Base-by-base conservation (phyloP, 805 yeast genomes). In the Allodekkera sacchari region DNA sequence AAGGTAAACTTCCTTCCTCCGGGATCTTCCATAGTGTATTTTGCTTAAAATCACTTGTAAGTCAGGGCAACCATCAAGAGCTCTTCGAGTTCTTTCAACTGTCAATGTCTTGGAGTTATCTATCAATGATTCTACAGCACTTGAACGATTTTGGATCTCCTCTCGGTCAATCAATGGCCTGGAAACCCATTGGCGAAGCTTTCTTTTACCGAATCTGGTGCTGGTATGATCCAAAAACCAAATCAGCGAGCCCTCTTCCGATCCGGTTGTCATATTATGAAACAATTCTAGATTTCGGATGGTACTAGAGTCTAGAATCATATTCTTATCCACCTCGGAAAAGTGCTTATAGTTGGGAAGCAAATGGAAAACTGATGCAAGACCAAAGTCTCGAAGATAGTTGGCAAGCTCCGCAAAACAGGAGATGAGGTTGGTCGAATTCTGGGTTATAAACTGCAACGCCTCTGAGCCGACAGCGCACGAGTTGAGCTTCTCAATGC, bases 191-290 rank as follows among this genome's bases (percentile, higher is more conserved):
- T 68, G 60, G 18, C 66, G 63, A 10, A 92, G 52, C 36, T 73
- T 44, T 33, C 95, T 56, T 27, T 64, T 68, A 0, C 98, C 98
- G 53, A 79, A 80, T 18, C 68, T 63, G 0, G 97, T 83, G 21
- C 73, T 58, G 0, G 97, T 83, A 42, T 81, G 87, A 50, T 89
- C 82, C 37, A 92, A 44, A 3, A 84, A 60, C 87, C 94, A 83
- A 11, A 83, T 51, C 10, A 89, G 57, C 0, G 95, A 74, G 0
- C 96, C 97, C 20, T 64, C 56, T 7, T 61, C 61, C 4, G 64
- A 57, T 9, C 58, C 51, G 39, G 75, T 75, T 0, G 92, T 74
- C 4, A 66, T 57, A 44, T 83, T 83, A 14, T 61, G 59, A 45
- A 83, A 84, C 1, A 92, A 68, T 47, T 92, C 96, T 14, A 92